A percentile compares a stretch with the other conserved stretches of the same genome.
phyloP scores from a whole-genome alignment of 176 grass and related monocot genomes.

The Bonia amplexicaulis region DNA sequence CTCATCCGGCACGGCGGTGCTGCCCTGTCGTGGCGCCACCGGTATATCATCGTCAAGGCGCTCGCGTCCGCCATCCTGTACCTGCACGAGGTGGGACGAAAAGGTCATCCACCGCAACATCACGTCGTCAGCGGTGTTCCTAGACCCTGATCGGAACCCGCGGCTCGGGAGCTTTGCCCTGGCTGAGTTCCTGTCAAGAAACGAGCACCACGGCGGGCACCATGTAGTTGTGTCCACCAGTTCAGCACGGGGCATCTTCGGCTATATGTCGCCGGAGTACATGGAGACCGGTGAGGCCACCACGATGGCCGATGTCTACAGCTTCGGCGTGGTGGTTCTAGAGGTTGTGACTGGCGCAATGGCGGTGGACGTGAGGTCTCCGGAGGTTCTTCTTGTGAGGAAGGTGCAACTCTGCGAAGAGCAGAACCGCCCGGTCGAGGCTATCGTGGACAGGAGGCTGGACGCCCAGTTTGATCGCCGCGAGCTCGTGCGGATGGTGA shows the following conservation, averaged over 20 bases:
- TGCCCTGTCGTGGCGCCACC: slow-evolving; percentile 56
- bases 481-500: slow-evolving; percentile 49
- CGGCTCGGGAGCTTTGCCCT: slow-evolving; percentile 80
- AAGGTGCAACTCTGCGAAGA: slow-evolving; percentile 34
- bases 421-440: slow-evolving; percentile 21
- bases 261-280: slow-evolving; percentile 92
- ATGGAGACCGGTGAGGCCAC: slow-evolving; percentile 67
- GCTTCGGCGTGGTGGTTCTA: slow-evolving; percentile 32
- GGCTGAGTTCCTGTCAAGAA: slow-evolving; percentile 83
- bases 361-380: slow-evolving; percentile 61
- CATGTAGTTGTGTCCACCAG: slow-evolving; percentile 7
- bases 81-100: slow-evolving; percentile 93
- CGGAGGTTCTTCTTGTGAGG: slow-evolving; percentile 69
- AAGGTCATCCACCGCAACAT: slow-evolving; percentile 92
- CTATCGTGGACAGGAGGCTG: slow-evolving; percentile 54
- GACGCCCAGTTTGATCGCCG: slow-evolving; percentile 27
- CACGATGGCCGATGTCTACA: slow-evolving; percentile 67
- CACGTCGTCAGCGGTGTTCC: slow-evolving; percentile 76
- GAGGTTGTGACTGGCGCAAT: slow-evolving; percentile 63
- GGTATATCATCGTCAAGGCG: slow-evolving; percentile 72
- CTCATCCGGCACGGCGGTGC: slow-evolving; percentile 31
- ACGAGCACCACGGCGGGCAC: slow-evolving; percentile 42
- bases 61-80: slow-evolving; percentile 77
- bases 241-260: slow-evolving; percentile 76
- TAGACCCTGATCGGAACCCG: slow-evolving; percentile 69